Base-by-base conservation (phyloP, 1,284 basidiomycete species). In the Gomphus sp. region DNA sequence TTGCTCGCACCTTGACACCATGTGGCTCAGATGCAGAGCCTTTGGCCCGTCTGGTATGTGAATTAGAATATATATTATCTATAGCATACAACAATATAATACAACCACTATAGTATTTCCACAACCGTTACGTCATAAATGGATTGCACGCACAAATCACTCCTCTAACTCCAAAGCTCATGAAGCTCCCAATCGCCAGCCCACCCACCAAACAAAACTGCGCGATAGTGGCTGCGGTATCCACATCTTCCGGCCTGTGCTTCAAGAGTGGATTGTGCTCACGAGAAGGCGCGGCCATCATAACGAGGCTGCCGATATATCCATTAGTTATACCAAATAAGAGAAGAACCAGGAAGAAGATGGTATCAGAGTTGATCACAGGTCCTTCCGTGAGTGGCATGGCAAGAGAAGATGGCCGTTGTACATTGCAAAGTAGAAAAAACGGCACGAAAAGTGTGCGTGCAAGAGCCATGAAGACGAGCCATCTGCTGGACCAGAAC, bases 371-470 rank as follows among this genome's bases (percentile, higher is more conserved):
- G 70, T 75, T 82, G 71, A 91, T 84, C 60, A 85, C 63, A 25
- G 55, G 31, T n/a, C 53, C 53, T 43, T 55, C 50, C 28, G 39
- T 14, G 52, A 5, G 36, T 16, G 43, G 34, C 34, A 54, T 37
- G 28, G n/a, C 18, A 8, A 61, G 52, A 10, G 67, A 47, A 9
- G 70, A 66, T 43, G 76, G 72, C 48, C 77, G 76, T 63, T 82
- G 80, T 41, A 91, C 68, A 68, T 95, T 95, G 76, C 91, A 95
- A 68, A 87, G 76, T 22, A 95, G 78, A 71, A 95, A 87, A 48
- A 94, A 67, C 31, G 91, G 90, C 60, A 95, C 81, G 72, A 95
- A 94, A 39, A 87, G 66, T 0, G 86, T 87, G 49, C 92, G 84
- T 2, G 80, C 70, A 43, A 89, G 68, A 22, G 91, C 87, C 44